These are phyloP conservation scores for Dendrobium chrysotoxum DNA, from an alignment of 106 monocot genomes.

Conservation along the genomic window DNA sequence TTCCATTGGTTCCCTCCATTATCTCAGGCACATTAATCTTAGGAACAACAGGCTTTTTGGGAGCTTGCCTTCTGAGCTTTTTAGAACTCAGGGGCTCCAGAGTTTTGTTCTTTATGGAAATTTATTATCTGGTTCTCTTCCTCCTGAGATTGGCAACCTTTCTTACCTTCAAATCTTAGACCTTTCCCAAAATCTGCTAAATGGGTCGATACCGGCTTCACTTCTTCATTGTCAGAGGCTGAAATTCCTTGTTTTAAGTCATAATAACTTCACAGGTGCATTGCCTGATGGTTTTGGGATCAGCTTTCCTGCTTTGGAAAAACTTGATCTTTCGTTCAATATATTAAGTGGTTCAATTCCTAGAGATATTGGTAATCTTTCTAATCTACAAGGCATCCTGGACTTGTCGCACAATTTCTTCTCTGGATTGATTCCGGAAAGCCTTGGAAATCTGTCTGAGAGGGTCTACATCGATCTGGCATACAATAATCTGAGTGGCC, in stretches of 20 bases:
- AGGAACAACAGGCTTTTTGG: conserved; percentile 1
- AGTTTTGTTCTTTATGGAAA: conserved; percentile 25
- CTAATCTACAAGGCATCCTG: conserved; percentile 29
- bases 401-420: conserved; percentile 41
- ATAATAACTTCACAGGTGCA: conserved; percentile 13
- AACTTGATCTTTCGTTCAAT: conserved; percentile 45
- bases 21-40: conserved; percentile 15
- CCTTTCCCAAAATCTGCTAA: conserved; percentile 39
- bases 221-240: conserved; percentile 18
- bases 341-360: conserved; percentile 29
- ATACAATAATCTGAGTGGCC: conserved; percentile 50
- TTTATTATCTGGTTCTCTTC: conserved; percentile 36
- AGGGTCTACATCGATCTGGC: conserved; percentile 45
- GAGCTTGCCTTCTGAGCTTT: neutral
- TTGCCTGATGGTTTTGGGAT: conserved; percentile 1
- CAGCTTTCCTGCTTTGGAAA: conserved; percentile 7
- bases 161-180: conserved; percentile 30
- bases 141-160: conserved; percentile 21
- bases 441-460: conserved; percentile 38
- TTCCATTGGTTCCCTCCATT: conserved; percentile 1
- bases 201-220: conserved; percentile 28
- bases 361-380: conserved; percentile 27
- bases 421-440: conserved; percentile 42
- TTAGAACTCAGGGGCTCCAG: neutral
- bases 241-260: conserved; percentile 19